Base-by-base conservation (phyloP, 192 early-diverging fungal genomes). In the Coemansia sp. region DNA sequence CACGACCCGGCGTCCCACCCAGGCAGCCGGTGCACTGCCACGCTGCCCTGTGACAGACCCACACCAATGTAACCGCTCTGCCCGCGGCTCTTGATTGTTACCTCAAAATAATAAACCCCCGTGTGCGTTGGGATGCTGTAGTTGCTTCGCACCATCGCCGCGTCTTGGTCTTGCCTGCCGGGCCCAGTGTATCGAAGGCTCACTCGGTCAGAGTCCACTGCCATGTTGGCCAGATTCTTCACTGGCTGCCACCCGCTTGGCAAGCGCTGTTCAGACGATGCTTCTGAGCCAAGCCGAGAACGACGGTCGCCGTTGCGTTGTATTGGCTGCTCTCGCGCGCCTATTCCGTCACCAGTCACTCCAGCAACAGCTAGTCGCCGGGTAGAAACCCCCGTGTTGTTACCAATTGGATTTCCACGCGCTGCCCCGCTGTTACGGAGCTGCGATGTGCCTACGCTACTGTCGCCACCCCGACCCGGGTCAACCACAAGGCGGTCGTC, bases 81-180 rank as follows among this genome's bases (percentile, higher is more conserved):
- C 34, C 96, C 98, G 77, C 96, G 95, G 75, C 85, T 89, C 38
- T 93, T 85, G 66, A 99, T 85, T 6, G 82, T 60, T 10, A 95
- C 86, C 73, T 99, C 98, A 71, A 86, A 99, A 77, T 99, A 99
- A 68, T 91, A 99, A 7, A 98, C 80, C 15, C 94, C 95, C 67
- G 90, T 89, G 61, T 94, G 90, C 9, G 88, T 77, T 29, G 94
- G 94, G 21, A 98, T 95, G 27, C 93, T 86, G 32, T 82, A 64
- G 82, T 98, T 94, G 12, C 90, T 74, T 64, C 92, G 78, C 9
- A 98, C 87, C 39, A 92, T 85, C 12, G 90, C 94, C 9, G 95
- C 93, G 75, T 98, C 92, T 6, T 68, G 63, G 67, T 99, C 98
- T 6, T 38, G 55, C 46, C 85, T 74, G 4, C 96, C 91, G 12